Percentiles rank a stretch among this genome's conserved stretches.
Evolutionary conservation across 1,139 yeast species (phyloP).

Genomic region (Kurtzmaniella quercitrusa): DNA sequence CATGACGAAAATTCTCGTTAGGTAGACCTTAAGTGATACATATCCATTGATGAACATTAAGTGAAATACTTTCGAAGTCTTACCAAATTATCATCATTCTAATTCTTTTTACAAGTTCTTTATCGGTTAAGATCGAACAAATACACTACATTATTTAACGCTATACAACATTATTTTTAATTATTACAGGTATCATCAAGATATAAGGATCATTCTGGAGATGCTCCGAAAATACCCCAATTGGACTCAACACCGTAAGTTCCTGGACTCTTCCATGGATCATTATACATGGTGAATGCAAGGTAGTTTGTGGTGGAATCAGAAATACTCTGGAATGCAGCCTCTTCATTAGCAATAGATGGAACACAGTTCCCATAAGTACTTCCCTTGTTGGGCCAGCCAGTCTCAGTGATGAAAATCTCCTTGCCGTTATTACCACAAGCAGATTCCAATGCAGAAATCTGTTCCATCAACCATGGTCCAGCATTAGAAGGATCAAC

Average conservation of each 20-base stretch:
- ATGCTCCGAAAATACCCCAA: slow-evolving; percentile 59
- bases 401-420: slow-evolving; percentile 69
- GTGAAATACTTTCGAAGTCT: too few species aligned
- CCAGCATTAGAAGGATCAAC: slow-evolving; percentile 67
- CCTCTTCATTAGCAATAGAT: slow-evolving; percentile 56
- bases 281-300: slow-evolving; percentile 71
- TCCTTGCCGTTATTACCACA: slow-evolving; percentile 55
- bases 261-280: slow-evolving; percentile 75
- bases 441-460: slow-evolving; percentile 59
- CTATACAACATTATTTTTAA: background rate
- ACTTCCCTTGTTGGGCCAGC: slow-evolving; percentile 77
- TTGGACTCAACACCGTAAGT: slow-evolving; percentile 62
- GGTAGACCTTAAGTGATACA: too few species aligned
- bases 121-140: too few species aligned
- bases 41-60: too few species aligned
- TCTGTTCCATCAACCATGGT: slow-evolving; percentile 63
- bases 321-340: slow-evolving; percentile 58
- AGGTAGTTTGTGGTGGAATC: slow-evolving; percentile 53
- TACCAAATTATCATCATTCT: too few species aligned
- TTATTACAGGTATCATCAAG: background rate
- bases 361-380: slow-evolving; percentile 67
- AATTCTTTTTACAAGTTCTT: too few species aligned
- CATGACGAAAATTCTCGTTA: too few species aligned
- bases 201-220: slow-evolving; percentile 11
- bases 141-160: background rate